Conservation (phyloP, 1,284 basidiomycete species). For the Caloboletus inedulis region DNA sequence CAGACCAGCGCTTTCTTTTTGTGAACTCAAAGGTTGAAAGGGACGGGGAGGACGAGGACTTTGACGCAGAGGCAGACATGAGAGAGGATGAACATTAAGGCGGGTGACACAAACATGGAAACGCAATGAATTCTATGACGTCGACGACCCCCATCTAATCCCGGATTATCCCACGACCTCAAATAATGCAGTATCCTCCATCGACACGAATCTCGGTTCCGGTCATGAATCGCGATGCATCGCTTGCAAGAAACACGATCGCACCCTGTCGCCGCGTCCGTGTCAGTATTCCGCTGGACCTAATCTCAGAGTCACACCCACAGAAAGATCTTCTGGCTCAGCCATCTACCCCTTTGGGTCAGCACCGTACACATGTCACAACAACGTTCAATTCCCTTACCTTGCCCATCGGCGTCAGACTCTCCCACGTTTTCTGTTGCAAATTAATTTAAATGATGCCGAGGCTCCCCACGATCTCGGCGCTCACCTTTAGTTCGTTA, state of each 20-base stretch:
- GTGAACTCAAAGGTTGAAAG: conserved; percentile 68
- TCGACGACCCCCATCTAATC: conserved; percentile 15
- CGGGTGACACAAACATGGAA: background rate
- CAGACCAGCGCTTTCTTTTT: conserved; percentile 81
- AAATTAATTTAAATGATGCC: conserved; percentile 10
- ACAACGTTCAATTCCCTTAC: conserved; percentile 38
- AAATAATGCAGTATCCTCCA: conserved; percentile 78
- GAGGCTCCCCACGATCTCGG: background rate
- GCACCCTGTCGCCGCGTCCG: conserved; percentile 58
- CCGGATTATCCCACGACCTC: conserved; percentile 28
- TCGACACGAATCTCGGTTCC: conserved; percentile 83
- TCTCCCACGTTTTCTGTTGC: conserved; percentile 81
- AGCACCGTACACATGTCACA: background rate
- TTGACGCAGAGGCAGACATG: conserved; percentile 24
- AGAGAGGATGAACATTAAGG: background rate
- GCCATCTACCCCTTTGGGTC: conserved; percentile 54
- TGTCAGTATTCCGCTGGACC: conserved; percentile 3
- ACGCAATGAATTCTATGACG: conserved; percentile 21
- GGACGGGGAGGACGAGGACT: background rate
- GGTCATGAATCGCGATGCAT: conserved; percentile 85
- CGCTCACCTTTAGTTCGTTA: conserved; percentile 62
- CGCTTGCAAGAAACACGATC: conserved; percentile 80
- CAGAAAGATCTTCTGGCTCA: conserved; percentile 71
- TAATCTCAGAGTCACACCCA: conserved; percentile 35
- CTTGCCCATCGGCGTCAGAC: conserved; percentile 85